phyloP scores from a whole-genome alignment of 257 asterid genomes.

The Prunella vulgaris region DNA sequence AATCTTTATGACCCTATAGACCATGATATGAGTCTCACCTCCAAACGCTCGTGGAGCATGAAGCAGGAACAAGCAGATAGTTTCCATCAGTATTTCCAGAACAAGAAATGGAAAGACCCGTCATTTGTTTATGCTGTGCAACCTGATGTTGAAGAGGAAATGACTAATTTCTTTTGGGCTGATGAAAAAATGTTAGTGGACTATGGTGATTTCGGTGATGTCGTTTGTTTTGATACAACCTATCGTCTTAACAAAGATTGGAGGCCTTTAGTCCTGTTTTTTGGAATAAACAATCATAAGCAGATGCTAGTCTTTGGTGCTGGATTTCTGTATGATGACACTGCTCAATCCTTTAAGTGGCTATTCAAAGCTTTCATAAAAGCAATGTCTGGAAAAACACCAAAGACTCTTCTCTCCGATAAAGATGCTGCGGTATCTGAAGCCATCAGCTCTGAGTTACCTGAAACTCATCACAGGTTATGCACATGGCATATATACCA shows the following conservation, averaged over 20 bases:
- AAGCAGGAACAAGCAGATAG: slow-evolving; percentile 43
- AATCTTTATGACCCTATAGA: slow-evolving; percentile 34
- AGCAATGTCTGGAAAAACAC: slow-evolving; percentile 41
- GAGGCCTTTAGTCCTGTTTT: slow-evolving; percentile 45
- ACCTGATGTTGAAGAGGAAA: slow-evolving; percentile 42
- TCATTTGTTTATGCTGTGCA: slow-evolving; percentile 43
- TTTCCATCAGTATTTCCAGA: slow-evolving; percentile 38
- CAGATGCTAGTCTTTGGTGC: slow-evolving; percentile 53
- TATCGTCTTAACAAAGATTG: slow-evolving; percentile 34
- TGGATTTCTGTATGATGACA: slow-evolving; percentile 43
- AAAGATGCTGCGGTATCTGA: slow-evolving; percentile 36
- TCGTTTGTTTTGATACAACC: slow-evolving; percentile 50
- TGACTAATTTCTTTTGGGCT: slow-evolving; percentile 59
- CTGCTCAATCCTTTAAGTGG: slow-evolving; percentile 49
- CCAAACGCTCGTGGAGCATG: slow-evolving; percentile 31
- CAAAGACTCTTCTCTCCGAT: slow-evolving; percentile 46
- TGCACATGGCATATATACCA: slow-evolving; percentile 50
- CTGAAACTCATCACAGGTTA: slow-evolving; percentile 37
- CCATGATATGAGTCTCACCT: slow-evolving; percentile 41
- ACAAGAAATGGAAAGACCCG: slow-evolving; percentile 42
- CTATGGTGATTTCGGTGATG: slow-evolving; percentile 55
- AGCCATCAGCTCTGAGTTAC: slow-evolving; percentile 40
- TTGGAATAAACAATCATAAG: slow-evolving; percentile 50
- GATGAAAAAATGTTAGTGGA: slow-evolving; percentile 55
- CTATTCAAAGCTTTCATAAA: slow-evolving; percentile 37